Conservation (phyloP, 345 rosid species). For the Eucalyptus leucophloia region DNA sequence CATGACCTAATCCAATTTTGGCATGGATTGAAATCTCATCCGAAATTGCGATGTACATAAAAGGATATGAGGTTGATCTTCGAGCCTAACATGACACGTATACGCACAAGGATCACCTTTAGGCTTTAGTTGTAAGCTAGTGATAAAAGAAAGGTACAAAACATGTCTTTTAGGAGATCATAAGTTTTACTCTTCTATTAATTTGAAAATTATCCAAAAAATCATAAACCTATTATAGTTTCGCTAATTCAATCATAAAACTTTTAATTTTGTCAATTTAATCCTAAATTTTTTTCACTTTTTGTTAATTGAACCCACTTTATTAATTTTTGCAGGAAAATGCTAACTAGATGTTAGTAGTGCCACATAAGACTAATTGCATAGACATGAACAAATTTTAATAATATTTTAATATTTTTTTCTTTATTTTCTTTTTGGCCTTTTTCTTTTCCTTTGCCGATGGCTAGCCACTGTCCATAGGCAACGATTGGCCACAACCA, state of each 20-base stretch:
- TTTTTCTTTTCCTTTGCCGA: no score
- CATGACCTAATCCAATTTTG: background rate
- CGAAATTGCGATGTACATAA: background rate
- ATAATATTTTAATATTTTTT: no score
- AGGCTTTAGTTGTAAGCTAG: background rate
- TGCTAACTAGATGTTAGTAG: rapidly evolving
- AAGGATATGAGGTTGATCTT: background rate
- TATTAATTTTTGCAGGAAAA: rapidly evolving
- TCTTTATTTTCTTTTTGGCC: no score
- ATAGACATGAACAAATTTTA: rapidly evolving
- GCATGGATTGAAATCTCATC: background rate
- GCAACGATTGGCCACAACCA: no score
- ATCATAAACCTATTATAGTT: rapidly evolving
- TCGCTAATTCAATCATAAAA: no score
- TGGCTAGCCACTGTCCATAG: rapidly evolving
- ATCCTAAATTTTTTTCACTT: no score
- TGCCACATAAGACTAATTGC: no score
- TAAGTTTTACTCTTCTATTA: no score
- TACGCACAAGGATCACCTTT: background rate
- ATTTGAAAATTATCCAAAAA: no score
- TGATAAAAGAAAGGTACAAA: background rate
- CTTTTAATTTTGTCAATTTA: no score
- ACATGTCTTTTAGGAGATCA: background rate
- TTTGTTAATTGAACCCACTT: rapidly evolving
- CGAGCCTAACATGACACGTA: background rate